phyloP scores from a whole-genome alignment of 768 basidiomycete genomes.

The Suillus paluster region DNA sequence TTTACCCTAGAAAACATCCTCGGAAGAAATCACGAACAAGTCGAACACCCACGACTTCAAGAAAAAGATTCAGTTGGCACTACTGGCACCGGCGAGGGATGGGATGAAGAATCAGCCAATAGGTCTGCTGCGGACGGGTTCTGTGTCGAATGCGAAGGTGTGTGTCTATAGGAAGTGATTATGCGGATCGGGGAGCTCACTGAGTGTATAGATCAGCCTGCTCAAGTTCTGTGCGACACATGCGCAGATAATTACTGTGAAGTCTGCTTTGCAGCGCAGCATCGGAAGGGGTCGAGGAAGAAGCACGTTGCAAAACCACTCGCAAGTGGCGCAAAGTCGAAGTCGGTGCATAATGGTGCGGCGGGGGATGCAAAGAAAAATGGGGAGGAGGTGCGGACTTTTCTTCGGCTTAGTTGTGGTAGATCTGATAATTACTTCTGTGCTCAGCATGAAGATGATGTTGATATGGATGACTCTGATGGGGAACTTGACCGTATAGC shows the following conservation, averaged over 20 bases:
- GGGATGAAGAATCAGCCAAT: conserved; percentile 66
- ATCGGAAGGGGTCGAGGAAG: conserved; percentile 81
- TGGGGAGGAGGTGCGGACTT: conserved; percentile 24
- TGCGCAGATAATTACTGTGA: conserved; percentile 80
- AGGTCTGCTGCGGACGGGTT: conserved; percentile 60
- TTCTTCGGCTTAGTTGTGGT: neutral
- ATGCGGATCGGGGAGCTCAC: neutral
- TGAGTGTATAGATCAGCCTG: conserved; percentile 71
- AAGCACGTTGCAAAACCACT: conserved; percentile 60
- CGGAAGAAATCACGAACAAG: conserved; percentile 58
- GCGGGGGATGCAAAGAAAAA: conserved; percentile 11
- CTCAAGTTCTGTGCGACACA: conserved; percentile 70
- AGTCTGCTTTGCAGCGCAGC: conserved; percentile 85
- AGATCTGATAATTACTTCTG: conserved; percentile 12
- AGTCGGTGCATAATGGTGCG: conserved; percentile 20
- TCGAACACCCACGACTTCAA: conserved; percentile 56
- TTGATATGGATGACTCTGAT: conserved; percentile 42
- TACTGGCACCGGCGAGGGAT: conserved; percentile 51
- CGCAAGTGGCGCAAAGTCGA: conserved; percentile 17
- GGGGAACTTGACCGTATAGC: conserved; percentile 44
- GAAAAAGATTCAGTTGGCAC: conserved; percentile 37
- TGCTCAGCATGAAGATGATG: conserved; percentile 35
- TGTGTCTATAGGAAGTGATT: conserved; percentile 19
- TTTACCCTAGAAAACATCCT: conserved; percentile 78
- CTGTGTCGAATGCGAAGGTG: conserved; percentile 89